A percentile compares a stretch with the other conserved stretches of the same genome.
Conservation (phyloP, 2,329 filamentous ascomycete species). For the Exophiala viscosa region DNA sequence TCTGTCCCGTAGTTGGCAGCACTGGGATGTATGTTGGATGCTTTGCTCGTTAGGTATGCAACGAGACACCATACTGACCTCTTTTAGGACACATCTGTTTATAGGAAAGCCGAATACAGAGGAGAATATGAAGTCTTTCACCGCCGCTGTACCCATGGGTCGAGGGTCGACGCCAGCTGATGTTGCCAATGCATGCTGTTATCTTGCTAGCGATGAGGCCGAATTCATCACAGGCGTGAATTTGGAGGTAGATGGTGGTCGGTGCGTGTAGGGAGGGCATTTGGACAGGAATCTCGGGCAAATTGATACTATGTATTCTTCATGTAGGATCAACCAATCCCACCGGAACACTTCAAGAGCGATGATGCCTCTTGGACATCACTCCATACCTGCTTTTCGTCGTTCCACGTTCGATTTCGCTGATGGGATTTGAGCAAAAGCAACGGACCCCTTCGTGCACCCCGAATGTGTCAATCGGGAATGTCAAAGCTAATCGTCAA, state of each 20-base stretch:
- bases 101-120: constrained; percentile 43
- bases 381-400: too few species aligned
- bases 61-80: neutral
- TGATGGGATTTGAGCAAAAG: too few species aligned
- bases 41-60: too few species aligned
- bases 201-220: constrained; percentile 67
- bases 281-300: too few species aligned
- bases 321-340: too few species aligned
- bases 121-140: constrained; percentile 43
- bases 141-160: constrained; percentile 42
- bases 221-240: constrained; percentile 56
- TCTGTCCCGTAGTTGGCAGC: constrained; percentile 62
- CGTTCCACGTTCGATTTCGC: too few species aligned
- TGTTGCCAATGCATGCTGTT: constrained; percentile 67
- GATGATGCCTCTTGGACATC: too few species aligned
- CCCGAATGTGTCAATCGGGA: neutral
- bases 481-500: too few species aligned
- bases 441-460: neutral
- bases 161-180: constrained; percentile 51
- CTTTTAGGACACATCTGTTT: constrained; percentile 36
- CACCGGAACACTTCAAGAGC: too few species aligned
- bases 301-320: too few species aligned
- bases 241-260: constrained; percentile 27
- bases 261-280: constrained; percentile 13
- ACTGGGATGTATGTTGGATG: constrained; percentile 55